These are phyloP conservation scores for Diplotaxis tenuifolia DNA, from an alignment of 345 rosid species.

Conservation along the genomic window DNA sequence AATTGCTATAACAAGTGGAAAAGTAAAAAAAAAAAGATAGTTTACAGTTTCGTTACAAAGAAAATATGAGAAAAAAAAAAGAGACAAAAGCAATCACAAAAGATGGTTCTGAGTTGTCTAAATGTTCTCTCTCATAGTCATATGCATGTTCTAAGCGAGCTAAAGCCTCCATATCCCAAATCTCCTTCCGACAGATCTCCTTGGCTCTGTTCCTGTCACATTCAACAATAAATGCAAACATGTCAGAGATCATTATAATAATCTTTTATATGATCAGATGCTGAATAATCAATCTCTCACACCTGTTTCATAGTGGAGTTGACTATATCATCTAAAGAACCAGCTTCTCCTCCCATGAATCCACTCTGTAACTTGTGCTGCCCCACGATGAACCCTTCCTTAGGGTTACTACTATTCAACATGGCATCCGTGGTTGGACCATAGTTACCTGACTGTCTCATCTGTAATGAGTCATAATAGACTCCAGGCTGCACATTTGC, in stretches of 20 bases:
- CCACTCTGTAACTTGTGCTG: slow-evolving; percentile 53
- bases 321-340: slow-evolving; percentile 66
- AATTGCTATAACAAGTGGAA: slow-evolving; percentile 27
- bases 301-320: slow-evolving; percentile 63
- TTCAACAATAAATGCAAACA: neutral
- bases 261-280: slow-evolving; percentile 13
- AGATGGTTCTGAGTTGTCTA: slow-evolving; percentile 7
- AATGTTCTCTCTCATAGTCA: slow-evolving; percentile 24
- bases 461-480: slow-evolving; percentile 35
- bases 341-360: slow-evolving; percentile 46
- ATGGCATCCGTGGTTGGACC: slow-evolving; percentile 41
- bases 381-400: slow-evolving; percentile 44
- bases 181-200: slow-evolving; percentile 44
- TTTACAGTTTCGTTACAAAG: slow-evolving; percentile 32
- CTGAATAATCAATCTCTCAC: slow-evolving; percentile 1
- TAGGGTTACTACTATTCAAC: slow-evolving; percentile 32
- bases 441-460: slow-evolving; percentile 40
- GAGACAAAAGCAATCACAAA: slow-evolving; percentile 27
- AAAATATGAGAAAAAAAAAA: neutral
- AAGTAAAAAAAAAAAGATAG: neutral
- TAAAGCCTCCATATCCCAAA: slow-evolving; percentile 43
- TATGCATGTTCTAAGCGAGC: slow-evolving; percentile 49
- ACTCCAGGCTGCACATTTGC: slow-evolving; percentile 38
- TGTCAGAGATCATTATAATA: slow-evolving; percentile 1
- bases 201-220: slow-evolving; percentile 49